Conservation (phyloP, 208 protist genomes). For the Acanthamoeba lenticulata region DNA sequence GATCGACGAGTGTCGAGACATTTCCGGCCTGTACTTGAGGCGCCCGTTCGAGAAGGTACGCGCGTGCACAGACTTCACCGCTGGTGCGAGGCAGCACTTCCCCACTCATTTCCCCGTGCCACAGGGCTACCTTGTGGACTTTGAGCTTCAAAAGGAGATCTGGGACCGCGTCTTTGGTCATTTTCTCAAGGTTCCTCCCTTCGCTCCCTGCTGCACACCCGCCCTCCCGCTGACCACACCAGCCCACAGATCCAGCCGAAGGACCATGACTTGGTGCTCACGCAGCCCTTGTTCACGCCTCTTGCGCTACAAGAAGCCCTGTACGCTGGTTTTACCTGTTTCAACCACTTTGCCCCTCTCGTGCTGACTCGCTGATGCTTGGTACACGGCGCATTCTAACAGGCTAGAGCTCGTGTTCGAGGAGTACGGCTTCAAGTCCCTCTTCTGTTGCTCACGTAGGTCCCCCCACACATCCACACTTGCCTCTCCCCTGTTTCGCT, state of each 20-base stretch:
- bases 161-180: conserved; percentile 77
- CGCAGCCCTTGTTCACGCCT: conserved; percentile 68
- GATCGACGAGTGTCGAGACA: neutral
- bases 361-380: neutral
- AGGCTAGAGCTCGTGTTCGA: conserved; percentile 76
- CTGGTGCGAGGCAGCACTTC: neutral
- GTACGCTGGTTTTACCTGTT: too few relatives aligned
- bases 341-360: too few relatives aligned
- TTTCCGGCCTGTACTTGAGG: neutral
- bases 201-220: neutral
- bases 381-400: neutral
- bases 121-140: conserved; percentile 77
- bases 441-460: conserved; percentile 43
- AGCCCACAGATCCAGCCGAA: conserved; percentile 35
- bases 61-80: neutral
- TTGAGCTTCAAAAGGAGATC: conserved; percentile 74
- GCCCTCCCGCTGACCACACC: neutral
- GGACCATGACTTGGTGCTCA: conserved; percentile 73
- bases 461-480: neutral
- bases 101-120: neutral
- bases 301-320: conserved; percentile 66
- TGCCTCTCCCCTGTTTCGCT: neutral
- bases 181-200: neutral
- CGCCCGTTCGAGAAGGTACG: conserved; percentile 13
- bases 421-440: conserved; percentile 78